Percentiles rank a stretch among this genome's conserved stretches.
These are phyloP conservation scores for Aspergillus sclerotiicarbonarius DNA, from an alignment of 495 filamentous ascomycete genomes.

Conservation along the genomic window DNA sequence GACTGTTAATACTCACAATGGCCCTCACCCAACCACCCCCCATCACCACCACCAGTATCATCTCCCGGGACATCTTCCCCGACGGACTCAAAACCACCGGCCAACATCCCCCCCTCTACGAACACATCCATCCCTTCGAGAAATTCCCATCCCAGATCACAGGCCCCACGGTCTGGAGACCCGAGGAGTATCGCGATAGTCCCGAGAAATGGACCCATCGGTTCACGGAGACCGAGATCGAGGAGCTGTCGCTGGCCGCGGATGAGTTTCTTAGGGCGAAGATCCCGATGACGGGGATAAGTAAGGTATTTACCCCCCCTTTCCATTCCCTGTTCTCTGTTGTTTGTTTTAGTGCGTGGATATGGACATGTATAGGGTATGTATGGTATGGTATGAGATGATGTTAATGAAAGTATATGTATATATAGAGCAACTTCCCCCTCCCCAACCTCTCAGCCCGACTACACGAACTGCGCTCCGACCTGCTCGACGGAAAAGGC, in stretches of 20 bases:
- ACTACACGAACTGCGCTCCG: slow-evolving; percentile 58
- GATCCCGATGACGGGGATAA: slow-evolving; percentile 70
- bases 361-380: background rate
- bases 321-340: background rate
- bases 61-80: slow-evolving; percentile 47
- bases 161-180: slow-evolving; percentile 76
- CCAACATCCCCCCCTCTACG: slow-evolving; percentile 73
- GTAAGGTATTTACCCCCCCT: slow-evolving; percentile 45
- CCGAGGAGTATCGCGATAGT: slow-evolving; percentile 65
- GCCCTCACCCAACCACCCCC: slow-evolving; percentile 38
- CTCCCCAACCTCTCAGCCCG: slow-evolving; percentile 60
- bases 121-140: slow-evolving; percentile 62
- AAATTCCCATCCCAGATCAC: slow-evolving; percentile 71
- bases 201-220: slow-evolving; percentile 76
- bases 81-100: slow-evolving; percentile 69
- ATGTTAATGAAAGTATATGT: background rate
- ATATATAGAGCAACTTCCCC: slow-evolving; percentile 45
- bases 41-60: no score
- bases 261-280: slow-evolving; percentile 64
- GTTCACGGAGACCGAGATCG: slow-evolving; percentile 64
- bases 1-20: slow-evolving; percentile 22
- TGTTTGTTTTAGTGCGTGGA: no score
- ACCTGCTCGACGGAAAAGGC: slow-evolving; percentile 79
- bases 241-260: slow-evolving; percentile 63
- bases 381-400: background rate